Evolutionary conservation across 1,284 basidiomycete species (phyloP), one percentile per base, ranked within the genome.

Genomic region (Tilletia walkeri): DNA sequence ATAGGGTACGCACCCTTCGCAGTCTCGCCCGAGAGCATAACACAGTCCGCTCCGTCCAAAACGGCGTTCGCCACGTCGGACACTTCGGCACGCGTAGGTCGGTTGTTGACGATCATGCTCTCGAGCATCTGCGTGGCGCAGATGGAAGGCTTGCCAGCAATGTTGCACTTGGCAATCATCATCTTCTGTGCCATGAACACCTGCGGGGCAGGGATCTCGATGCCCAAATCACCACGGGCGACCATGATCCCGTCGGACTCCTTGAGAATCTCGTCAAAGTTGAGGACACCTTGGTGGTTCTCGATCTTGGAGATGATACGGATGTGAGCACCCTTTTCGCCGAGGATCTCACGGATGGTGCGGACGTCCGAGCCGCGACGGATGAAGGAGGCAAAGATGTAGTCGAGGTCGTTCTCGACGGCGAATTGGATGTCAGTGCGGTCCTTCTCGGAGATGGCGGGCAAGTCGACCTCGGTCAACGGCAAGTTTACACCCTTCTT

Each of bases 51-150:
- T 45, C 82, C 82, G 70, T 83, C 82, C 12, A 83, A 77, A 53
- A 83, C 82, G 34, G 82, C 82, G 70, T 83, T 83, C 69, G 82
- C 82, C 49, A 83, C 82, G 71, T 83, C 82, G 45, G 78, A 80
- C 48, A 82, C 82, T 72, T 83, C 82, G 54, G 82, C 82, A 63
- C 82, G 80, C 7, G 82, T 83, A 47, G 82, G 82, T 14, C 82
- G 80, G 78, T 82, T 82, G 79, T 83, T 82, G 74, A 74, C 69
- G 56, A 68, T 70, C 84, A 88, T 81, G 79, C 91, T 91, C 88
- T 99, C 96, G 79, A 99, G 90, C 96, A 99, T 99, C 86, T 99
- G 96, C 20, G 96, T 99, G 24, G 96, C 96, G 79, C 96, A 96
- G 83, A 99, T 99, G 82, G 93, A 92, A 67, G 96, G 95, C 88